These are phyloP conservation scores for Smithsoniella earleae DNA, from an alignment of 163 green algal species.

Conservation along the genomic window DNA sequence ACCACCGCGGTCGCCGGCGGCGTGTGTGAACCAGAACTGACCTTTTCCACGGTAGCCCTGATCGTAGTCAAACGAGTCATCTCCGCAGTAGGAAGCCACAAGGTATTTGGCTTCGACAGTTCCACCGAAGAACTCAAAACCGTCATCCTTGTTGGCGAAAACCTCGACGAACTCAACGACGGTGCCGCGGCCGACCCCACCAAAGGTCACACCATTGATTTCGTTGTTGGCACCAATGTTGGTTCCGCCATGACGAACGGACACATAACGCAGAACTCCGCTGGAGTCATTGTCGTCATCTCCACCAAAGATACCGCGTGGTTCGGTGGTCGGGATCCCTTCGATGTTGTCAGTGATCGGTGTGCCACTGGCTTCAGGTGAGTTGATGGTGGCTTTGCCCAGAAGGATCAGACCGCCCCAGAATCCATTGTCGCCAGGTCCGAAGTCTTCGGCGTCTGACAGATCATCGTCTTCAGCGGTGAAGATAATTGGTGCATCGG, in stretches of 20 bases:
- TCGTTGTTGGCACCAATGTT: slow-evolving; percentile 28
- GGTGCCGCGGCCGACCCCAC: slow-evolving; percentile 26
- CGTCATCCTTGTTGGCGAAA: slow-evolving; percentile 24
- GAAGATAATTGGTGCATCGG: slow-evolving; percentile 27
- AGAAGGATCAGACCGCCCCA: no score
- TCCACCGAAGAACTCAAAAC: slow-evolving; percentile 30
- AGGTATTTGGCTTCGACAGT: slow-evolving; percentile 28
- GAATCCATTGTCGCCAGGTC: no score
- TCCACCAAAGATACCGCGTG: background rate
- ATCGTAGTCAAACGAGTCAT: slow-evolving; percentile 27
- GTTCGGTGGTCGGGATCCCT: background rate
- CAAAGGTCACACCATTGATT: slow-evolving; percentile 31
- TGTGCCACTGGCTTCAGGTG: background rate
- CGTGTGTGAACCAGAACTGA: slow-evolving; percentile 4
- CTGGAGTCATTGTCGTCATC: background rate
- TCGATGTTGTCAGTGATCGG: background rate
- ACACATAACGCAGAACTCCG: slow-evolving; percentile 19
- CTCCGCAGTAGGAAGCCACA: background rate
- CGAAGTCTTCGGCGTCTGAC: no score
- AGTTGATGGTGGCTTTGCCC: no score
- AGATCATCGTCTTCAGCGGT: background rate
- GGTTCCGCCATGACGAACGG: slow-evolving; percentile 17
- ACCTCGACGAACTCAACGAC: slow-evolving; percentile 29
- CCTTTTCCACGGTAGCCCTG: slow-evolving; percentile 27
- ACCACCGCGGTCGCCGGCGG: no score